A percentile compares a stretch with the other conserved stretches of the same genome.
Conservation (phyloP, 495 filamentous ascomycete genomes). For the Polyplosphaeria fusca region DNA sequence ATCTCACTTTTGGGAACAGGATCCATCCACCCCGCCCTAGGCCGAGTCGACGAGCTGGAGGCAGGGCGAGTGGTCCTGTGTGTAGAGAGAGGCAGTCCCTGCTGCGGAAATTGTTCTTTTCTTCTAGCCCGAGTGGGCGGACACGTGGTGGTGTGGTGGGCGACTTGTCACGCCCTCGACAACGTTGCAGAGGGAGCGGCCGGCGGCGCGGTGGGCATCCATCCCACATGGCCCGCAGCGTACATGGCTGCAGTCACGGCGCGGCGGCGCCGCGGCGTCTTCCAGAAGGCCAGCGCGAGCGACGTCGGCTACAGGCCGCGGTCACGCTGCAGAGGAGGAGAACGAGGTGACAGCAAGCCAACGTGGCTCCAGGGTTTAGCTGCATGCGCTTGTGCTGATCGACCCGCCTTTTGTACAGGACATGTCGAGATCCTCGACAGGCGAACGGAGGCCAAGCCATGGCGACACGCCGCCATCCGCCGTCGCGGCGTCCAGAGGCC, state of each 20-base stretch:
- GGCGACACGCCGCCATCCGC: slow-evolving; percentile 31
- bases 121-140: slow-evolving; percentile 3
- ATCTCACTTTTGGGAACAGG: too few species aligned
- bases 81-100: slow-evolving; percentile 3
- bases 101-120: slow-evolving; percentile 5
- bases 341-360: slow-evolving; percentile 26
- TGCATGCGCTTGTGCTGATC: slow-evolving; percentile 34
- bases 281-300: background rate
- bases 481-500: slow-evolving; percentile 18
- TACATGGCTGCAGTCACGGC: background rate
- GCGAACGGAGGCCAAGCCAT: slow-evolving; percentile 28
- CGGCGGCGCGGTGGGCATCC: background rate
- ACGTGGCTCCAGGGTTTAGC: slow-evolving; percentile 37
- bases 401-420: slow-evolving; percentile 30
- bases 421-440: slow-evolving; percentile 32
- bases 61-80: too few species aligned
- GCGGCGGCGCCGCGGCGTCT: background rate
- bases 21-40: background rate
- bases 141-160: slow-evolving; percentile 17
- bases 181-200: background rate
- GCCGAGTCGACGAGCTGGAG: background rate
- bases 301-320: slow-evolving; percentile 12
- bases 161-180: background rate
- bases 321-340: background rate
- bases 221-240: background rate